These are phyloP conservation scores for Cyberlindnera americana DNA, from an alignment of 805 yeast species.

Conservation along the genomic window DNA sequence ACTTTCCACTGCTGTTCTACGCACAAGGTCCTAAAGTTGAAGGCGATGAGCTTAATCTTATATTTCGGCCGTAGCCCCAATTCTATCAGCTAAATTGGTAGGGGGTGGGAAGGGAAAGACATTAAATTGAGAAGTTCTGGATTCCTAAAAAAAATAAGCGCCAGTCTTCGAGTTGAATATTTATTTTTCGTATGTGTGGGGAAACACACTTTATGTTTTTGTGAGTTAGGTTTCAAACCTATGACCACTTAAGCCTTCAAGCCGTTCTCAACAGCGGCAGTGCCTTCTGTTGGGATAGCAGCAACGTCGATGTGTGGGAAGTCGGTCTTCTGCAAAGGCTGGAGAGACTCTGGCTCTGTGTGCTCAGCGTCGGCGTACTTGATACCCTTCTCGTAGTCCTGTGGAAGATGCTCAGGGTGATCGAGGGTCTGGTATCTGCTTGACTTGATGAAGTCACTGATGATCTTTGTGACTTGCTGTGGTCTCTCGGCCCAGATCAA, in stretches of 20 bases:
- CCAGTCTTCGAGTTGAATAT: too few species aligned
- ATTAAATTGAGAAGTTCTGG: too few species aligned
- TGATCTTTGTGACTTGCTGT: constrained; percentile 20
- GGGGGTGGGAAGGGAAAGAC: too few species aligned
- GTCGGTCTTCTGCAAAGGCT: constrained; percentile 2
- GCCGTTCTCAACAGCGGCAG: background rate
- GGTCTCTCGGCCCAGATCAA: constrained; percentile 42
- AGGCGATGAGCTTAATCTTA: too few species aligned
- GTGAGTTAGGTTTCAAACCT: too few species aligned
- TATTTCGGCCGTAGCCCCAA: too few species aligned
- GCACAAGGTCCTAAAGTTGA: too few species aligned
- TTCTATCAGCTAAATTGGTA: too few species aligned
- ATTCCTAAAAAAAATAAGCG: too few species aligned
- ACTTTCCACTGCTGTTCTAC: too few species aligned
- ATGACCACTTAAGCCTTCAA: background rate
- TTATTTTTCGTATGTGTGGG: too few species aligned
- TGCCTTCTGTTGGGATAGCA: background rate
- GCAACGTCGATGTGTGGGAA: constrained; percentile 1
- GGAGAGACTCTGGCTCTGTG: background rate
- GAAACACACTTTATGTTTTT: too few species aligned
- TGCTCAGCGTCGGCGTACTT: background rate
- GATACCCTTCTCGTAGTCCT: background rate
- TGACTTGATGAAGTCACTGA: constrained; percentile 26
- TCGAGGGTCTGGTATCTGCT: constrained; percentile 21
- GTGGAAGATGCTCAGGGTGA: constrained; percentile 6